Conservation (phyloP, 495 filamentous ascomycete genomes). For the Daldinia grandis region DNA sequence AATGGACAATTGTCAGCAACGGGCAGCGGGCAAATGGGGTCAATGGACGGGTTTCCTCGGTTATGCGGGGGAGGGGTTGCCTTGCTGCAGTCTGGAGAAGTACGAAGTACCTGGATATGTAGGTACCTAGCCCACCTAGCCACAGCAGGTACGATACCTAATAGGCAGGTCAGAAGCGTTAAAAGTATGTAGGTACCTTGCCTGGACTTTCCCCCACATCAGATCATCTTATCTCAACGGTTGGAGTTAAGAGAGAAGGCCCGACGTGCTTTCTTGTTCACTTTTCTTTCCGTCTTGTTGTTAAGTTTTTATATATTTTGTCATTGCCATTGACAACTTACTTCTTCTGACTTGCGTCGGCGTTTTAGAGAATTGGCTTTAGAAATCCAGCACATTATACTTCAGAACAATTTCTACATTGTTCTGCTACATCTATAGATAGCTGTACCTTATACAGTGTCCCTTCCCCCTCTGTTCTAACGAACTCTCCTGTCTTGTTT, state of each 20-base stretch:
- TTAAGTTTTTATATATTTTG: neutral
- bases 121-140: neutral
- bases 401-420: neutral
- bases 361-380: slow-evolving; percentile 9
- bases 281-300: slow-evolving; percentile 1
- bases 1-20: slow-evolving; percentile 19
- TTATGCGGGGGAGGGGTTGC: slow-evolving; percentile 42
- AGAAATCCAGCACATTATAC: neutral
- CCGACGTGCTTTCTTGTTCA: slow-evolving; percentile 6
- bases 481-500: neutral
- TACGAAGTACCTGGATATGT: neutral
- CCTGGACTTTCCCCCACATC: slow-evolving; percentile 18
- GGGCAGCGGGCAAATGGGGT: slow-evolving; percentile 24
- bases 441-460: neutral
- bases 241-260: slow-evolving; percentile 19
- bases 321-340: slow-evolving; percentile 6
- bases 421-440: neutral
- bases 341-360: slow-evolving; percentile 19
- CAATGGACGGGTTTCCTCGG: slow-evolving; percentile 42
- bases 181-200: neutral
- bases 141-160: neutral
- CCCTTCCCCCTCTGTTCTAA: neutral
- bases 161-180: neutral
- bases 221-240: slow-evolving; percentile 23
- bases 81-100: neutral